Base-by-base conservation (phyloP, 1,284 basidiomycete genomes). In the Boletellus deceptivus region DNA sequence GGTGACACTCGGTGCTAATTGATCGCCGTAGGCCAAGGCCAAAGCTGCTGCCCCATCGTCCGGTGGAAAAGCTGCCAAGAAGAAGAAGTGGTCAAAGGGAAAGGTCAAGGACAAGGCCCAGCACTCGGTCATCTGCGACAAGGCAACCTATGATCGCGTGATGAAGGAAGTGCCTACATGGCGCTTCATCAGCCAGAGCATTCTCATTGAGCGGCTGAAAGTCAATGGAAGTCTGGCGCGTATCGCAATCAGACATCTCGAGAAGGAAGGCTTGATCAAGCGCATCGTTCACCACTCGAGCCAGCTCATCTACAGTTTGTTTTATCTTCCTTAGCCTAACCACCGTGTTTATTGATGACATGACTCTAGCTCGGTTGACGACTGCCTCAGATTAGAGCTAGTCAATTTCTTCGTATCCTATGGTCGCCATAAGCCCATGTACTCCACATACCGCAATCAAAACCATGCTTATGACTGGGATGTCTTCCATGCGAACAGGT, bases 51-150 rank as follows among this genome's bases (percentile, higher is more conserved):
- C 85, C 57, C 74, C 83, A 51, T 82, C 84, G 46, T 75, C 82
- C 55, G 85, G 86, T 59, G 86, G 89, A 65, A 91, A 91, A 73
- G 74, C 86, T 66, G 86, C 88, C 59, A 98, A 98, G 84, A 98
- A 98, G 85, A 98, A 98, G 89, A 98, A 98, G 85, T 98, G 95
- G 95, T 98, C 94, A 63, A 98, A 98, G 84, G 95, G 95, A 74
- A 97, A 97, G 79, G 94, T 98, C 73, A 98, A 98, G 88, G 94
- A 98, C 80, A 98, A 98, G 87, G 93, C 91, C 68, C 86, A 89
- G 70, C 93, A 96, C 82, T 84, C 91, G 68, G 95, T 98, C 73
- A 79, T 87, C 64, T 86, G 97, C 69, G 93, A 97, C 82, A 93
- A 96, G 80, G 60, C 81, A 49, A 86, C 81, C 57, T 97, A 81